phyloP scores from a whole-genome alignment of 2,329 filamentous ascomycete genomes.

The Verticillium alfalfae region DNA sequence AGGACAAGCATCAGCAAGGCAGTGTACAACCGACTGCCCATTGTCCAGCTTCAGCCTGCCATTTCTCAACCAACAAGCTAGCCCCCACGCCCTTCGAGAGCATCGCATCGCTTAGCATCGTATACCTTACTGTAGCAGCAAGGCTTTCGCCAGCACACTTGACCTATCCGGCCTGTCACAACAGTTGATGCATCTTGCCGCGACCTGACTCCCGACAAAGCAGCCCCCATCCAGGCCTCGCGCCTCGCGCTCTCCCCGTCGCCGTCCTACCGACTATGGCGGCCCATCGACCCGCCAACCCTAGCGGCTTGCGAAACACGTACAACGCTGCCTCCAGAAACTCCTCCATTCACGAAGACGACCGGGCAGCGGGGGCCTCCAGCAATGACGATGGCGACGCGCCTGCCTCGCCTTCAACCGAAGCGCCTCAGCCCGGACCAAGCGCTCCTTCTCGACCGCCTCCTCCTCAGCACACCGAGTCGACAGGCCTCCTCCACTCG shows the following conservation, averaged over 20 bases:
- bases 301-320: not conserved
- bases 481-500: conserved; percentile 41
- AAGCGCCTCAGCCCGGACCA: conserved; percentile 15
- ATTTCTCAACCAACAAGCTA: too few species aligned
- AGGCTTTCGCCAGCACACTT: too few species aligned
- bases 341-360: not conserved
- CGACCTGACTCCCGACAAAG: not conserved
- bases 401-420: conserved; percentile 11
- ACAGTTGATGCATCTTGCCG: not conserved
- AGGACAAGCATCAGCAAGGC: not conserved
- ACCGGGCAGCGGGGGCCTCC: not conserved
- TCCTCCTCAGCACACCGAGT: conserved; percentile 31
- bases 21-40: not conserved
- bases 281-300: not conserved
- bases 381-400: conserved; percentile 10
- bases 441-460: conserved; percentile 10
- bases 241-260: not conserved
- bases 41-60: too few species aligned
- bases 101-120: too few species aligned
- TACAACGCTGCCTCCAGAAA: not conserved
- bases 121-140: too few species aligned
- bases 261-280: not conserved
- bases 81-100: too few species aligned
- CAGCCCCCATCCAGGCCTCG: not conserved
- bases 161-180: not conserved